phyloP scores from a whole-genome alignment of 768 basidiomycete species.

The Pulveroboletus sp. region DNA sequence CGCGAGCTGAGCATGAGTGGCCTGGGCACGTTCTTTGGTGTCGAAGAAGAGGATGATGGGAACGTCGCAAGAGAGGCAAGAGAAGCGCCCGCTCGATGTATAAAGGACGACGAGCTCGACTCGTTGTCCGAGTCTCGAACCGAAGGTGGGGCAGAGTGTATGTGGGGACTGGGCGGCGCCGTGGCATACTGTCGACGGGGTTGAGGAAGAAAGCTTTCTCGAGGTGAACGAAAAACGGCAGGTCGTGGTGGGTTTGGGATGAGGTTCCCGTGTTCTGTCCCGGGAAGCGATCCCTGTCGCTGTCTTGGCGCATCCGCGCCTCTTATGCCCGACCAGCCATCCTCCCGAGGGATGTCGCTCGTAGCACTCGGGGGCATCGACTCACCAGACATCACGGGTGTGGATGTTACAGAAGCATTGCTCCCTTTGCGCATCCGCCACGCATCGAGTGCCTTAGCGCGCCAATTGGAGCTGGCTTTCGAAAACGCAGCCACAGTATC shows the following conservation, averaged over 20 bases:
- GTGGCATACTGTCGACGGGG: conserved; percentile 28
- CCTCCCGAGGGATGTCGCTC: conserved; percentile 19
- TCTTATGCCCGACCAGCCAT: conserved; percentile 12
- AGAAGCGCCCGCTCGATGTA: conserved; percentile 37
- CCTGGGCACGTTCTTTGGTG: conserved; percentile 53
- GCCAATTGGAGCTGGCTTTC: conserved; percentile 75
- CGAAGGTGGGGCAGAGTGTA: neutral
- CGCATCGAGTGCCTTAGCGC: conserved; percentile 49
- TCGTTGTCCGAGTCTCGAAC: conserved; percentile 23
- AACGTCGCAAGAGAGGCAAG: conserved; percentile 45
- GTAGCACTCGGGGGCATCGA: conserved; percentile 18
- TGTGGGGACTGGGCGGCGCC: conserved; percentile 33
- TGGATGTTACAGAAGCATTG: conserved; percentile 3
- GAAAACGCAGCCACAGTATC: conserved; percentile 66
- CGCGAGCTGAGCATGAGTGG: conserved; percentile 63
- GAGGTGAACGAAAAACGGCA: conserved; percentile 51
- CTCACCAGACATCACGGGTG: neutral
- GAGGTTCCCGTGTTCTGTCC: conserved; percentile 30
- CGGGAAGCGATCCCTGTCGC: conserved; percentile 42
- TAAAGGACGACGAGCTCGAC: conserved; percentile 23
- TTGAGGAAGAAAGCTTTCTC: conserved; percentile 49
- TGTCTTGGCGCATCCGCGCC: conserved; percentile 3
- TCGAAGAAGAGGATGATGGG: conserved; percentile 24
- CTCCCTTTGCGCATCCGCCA: conserved; percentile 26
- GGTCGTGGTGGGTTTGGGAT: conserved; percentile 54